phyloP scores from a whole-genome alignment of 2,329 filamentous ascomycete genomes.

The Sporothrix humicola region DNA sequence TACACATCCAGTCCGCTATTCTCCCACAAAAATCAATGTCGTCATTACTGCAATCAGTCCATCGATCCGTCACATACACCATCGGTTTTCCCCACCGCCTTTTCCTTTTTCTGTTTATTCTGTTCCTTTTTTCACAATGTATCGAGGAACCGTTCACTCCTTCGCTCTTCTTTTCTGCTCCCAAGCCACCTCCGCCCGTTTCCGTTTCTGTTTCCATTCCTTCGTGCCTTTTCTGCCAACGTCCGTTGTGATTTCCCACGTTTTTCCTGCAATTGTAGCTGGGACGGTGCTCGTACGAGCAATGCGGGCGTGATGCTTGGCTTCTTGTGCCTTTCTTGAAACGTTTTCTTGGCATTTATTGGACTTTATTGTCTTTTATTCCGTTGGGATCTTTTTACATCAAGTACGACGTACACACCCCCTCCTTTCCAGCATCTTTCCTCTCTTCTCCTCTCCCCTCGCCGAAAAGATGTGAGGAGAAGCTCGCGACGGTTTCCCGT shows the following conservation, averaged over 20 bases:
- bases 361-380: background rate
- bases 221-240: background rate
- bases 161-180: background rate
- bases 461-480: background rate
- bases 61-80: background rate
- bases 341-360: background rate
- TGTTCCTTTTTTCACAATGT: background rate
- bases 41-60: conserved; percentile 19
- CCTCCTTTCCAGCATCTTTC: conserved; percentile 15
- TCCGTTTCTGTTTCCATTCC: background rate
- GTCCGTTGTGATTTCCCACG: background rate
- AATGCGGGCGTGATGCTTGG: too few species aligned
- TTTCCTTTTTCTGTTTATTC: conserved; percentile 15
- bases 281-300: too few species aligned
- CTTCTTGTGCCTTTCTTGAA: background rate
- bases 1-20: background rate
- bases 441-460: background rate
- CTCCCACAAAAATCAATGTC: conserved; percentile 25
- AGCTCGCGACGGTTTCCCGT: conserved; percentile 14
- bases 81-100: background rate
- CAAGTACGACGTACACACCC: background rate
- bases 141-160: conserved; percentile 4
- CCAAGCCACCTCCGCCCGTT: background rate
- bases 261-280: background rate
- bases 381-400: background rate